phyloP scores from a whole-genome alignment of 768 basidiomycete species.

The Scleroderma bovista region DNA sequence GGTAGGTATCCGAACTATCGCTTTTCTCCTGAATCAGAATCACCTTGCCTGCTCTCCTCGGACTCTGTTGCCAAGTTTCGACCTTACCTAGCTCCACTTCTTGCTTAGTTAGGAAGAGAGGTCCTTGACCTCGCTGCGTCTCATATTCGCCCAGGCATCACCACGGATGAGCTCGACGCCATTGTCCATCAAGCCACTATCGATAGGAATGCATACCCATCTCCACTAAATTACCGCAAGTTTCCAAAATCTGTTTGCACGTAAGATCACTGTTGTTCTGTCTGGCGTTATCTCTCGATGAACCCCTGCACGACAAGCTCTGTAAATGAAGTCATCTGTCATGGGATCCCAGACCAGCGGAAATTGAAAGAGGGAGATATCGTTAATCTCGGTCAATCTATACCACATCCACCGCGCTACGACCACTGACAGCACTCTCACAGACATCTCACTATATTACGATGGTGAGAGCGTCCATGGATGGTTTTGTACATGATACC shows the following conservation, averaged over 20 bases:
- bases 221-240: slow-evolving; percentile 83
- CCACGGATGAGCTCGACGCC: slow-evolving; percentile 91
- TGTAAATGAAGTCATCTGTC: slow-evolving; percentile 94
- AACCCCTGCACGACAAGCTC: slow-evolving; percentile 44
- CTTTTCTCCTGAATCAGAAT: neutral
- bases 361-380: slow-evolving; percentile 91
- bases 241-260: slow-evolving; percentile 98
- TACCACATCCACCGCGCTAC: slow-evolving; percentile 5
- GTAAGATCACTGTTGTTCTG: slow-evolving; percentile 41
- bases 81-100: neutral
- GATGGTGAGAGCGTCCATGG: slow-evolving; percentile 45
- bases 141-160: slow-evolving; percentile 82
- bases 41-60: slow-evolving; percentile 1
- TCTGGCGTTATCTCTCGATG: slow-evolving; percentile 1
- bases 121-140: slow-evolving; percentile 92
- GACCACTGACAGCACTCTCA: slow-evolving; percentile 10
- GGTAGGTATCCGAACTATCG: slow-evolving; percentile 43
- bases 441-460: slow-evolving; percentile 78
- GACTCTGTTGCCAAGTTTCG: neutral
- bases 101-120: slow-evolving; percentile 72
- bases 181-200: slow-evolving; percentile 91
- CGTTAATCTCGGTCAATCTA: slow-evolving; percentile 75
- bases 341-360: slow-evolving; percentile 89
- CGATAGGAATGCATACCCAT: slow-evolving; percentile 89
- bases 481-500: neutral